Evolutionary conservation across 2,329 filamentous ascomycete genomes (phyloP).

Genomic region (Monosporascus sp.): DNA sequence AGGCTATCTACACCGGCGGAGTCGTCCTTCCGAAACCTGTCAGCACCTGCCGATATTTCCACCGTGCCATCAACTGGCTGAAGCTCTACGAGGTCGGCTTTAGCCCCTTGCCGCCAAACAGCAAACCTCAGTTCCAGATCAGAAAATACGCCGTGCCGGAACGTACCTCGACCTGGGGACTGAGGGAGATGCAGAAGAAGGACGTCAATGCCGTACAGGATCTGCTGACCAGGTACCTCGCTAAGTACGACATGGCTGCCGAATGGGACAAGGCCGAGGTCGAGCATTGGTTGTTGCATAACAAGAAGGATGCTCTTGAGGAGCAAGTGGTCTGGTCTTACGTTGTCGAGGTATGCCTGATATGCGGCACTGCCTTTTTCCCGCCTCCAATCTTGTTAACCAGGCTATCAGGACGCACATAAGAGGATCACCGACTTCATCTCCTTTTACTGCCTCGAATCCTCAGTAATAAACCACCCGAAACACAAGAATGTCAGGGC

Average conservation of each 20-base stretch:
- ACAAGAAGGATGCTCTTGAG: slow-evolving; percentile 48
- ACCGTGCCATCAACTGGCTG: slow-evolving; percentile 89
- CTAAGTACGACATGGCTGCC: slow-evolving; percentile 77
- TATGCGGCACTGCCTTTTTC: not conserved
- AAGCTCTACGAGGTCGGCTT: slow-evolving; percentile 95
- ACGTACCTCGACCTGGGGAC: slow-evolving; percentile 63
- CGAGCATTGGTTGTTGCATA: slow-evolving; percentile 79
- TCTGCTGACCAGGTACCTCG: slow-evolving; percentile 71
- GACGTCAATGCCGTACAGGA: slow-evolving; percentile 72
- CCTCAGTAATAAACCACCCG: slow-evolving; percentile 77
- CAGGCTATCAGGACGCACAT: slow-evolving; percentile 43
- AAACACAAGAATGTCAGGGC: slow-evolving; percentile 78
- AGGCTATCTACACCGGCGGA: slow-evolving; percentile 93
- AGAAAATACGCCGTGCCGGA: slow-evolving; percentile 80
- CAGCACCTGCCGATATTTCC: slow-evolving; percentile 91
- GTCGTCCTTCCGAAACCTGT: slow-evolving; percentile 87
- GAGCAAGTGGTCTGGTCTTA: slow-evolving; percentile 93
- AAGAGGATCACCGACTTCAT: slow-evolving; percentile 92
- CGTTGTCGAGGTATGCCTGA: slow-evolving; percentile 67
- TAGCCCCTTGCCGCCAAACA: slow-evolving; percentile 76
- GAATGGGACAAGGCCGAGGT: slow-evolving; percentile 76
- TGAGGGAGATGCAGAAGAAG: slow-evolving; percentile 73
- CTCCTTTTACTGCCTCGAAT: slow-evolving; percentile 94
- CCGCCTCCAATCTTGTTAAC: slow-evolving; percentile 12
- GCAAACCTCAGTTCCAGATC: slow-evolving; percentile 80